phyloP scores from a whole-genome alignment of 1,284 basidiomycete species.

The Rugosomyces carneus region DNA sequence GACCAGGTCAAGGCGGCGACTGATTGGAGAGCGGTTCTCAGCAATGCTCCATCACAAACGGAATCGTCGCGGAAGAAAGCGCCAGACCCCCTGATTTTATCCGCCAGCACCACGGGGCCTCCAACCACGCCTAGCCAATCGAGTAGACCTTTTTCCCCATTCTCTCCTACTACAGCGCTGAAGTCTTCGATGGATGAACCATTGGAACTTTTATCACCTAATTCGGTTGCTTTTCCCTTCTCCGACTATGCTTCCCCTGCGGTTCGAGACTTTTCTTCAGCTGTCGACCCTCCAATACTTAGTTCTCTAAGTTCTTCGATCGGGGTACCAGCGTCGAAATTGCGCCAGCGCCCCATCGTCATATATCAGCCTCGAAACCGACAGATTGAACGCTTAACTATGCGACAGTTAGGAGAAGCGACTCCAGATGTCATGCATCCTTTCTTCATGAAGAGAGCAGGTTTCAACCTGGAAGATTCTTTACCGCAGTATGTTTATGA shows the following conservation, averaged over 20 bases:
- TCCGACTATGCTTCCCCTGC: constrained; percentile 14
- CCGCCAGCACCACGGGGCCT: constrained; percentile 18
- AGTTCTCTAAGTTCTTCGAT: constrained; percentile 18
- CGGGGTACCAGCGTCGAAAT: constrained; percentile 15
- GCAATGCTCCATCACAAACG: constrained; percentile 23
- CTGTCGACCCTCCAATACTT: constrained; percentile 8
- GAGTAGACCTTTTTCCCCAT: constrained; percentile 14
- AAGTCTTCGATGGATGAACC: constrained; percentile 10
- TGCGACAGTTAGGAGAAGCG: constrained; percentile 81
- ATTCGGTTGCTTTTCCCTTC: constrained; percentile 14
- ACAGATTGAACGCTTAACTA: constrained; percentile 67
- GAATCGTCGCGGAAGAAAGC: constrained; percentile 22
- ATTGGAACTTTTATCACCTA: constrained; percentile 9
- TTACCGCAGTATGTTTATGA: constrained; percentile 83
- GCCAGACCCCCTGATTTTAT: constrained; percentile 24
- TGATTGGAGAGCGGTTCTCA: constrained; percentile 41
- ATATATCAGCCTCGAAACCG: constrained; percentile 49
- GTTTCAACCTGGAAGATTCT: constrained; percentile 74
- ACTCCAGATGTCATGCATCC: constrained; percentile 86
- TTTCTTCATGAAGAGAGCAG: constrained; percentile 80
- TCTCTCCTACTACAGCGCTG: constrained; percentile 19
- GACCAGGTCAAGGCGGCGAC: constrained; percentile 57
- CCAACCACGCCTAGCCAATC: constrained; percentile 18
- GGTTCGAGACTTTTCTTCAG: constrained; percentile 1
- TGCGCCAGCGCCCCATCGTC: constrained; percentile 27